These are phyloP conservation scores for Hsuehochloa calcarea DNA, from an alignment of 176 grass and related monocot genomes.

Conservation along the genomic window DNA sequence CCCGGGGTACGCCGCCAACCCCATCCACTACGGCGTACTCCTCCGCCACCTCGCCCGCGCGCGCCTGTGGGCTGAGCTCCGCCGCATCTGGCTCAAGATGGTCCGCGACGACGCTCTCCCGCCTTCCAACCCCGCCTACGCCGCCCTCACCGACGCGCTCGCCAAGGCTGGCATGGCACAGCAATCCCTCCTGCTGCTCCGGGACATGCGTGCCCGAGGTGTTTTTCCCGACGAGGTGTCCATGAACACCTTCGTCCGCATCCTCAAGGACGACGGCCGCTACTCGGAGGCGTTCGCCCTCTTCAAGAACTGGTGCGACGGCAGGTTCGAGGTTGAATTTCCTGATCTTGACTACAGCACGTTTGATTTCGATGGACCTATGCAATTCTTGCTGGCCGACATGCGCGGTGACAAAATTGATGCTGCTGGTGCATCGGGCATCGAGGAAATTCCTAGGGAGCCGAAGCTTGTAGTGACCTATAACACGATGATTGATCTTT, in stretches of 20 bases:
- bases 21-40: slow-evolving; percentile 58
- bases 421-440: neutral
- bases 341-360: slow-evolving; percentile 39
- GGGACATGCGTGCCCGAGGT: slow-evolving; percentile 52
- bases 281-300: slow-evolving; percentile 41
- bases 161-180: slow-evolving; percentile 53
- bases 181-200: slow-evolving; percentile 57
- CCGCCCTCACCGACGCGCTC: slow-evolving; percentile 62
- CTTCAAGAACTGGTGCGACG: slow-evolving; percentile 57
- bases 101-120: slow-evolving; percentile 26
- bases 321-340: slow-evolving; percentile 53
- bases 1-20: slow-evolving; percentile 47
- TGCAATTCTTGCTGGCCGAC: slow-evolving; percentile 50
- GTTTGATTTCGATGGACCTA: slow-evolving; percentile 36
- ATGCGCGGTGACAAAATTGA: slow-evolving; percentile 25
- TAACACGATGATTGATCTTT: slow-evolving; percentile 66
- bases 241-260: slow-evolving; percentile 64
- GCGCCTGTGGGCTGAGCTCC: slow-evolving; percentile 54
- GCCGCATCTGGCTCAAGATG: slow-evolving; percentile 48
- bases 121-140: slow-evolving; percentile 60
- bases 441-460: slow-evolving; percentile 27
- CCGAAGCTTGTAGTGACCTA: slow-evolving; percentile 55
- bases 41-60: slow-evolving; percentile 60
- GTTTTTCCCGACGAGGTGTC: slow-evolving; percentile 59
- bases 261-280: slow-evolving; percentile 57